Evolutionary conservation across 441 rosid species (phyloP).

Genomic region (Aleurites moluccanus): DNA sequence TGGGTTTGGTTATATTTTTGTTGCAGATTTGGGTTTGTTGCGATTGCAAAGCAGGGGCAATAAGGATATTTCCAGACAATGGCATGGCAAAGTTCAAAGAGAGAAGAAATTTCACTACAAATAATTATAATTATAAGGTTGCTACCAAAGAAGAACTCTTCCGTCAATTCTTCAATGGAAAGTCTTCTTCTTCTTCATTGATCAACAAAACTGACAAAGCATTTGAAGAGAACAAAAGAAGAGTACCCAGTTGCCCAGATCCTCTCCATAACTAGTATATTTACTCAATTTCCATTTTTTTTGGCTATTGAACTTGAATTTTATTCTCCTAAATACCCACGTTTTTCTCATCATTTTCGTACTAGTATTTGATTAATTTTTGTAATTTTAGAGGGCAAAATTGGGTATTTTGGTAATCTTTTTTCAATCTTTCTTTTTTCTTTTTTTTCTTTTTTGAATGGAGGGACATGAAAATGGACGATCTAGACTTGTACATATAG

Average conservation of each 20-base stretch:
- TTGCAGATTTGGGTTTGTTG: conserved; percentile 47
- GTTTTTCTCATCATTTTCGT: conserved; percentile 42
- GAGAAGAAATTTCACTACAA: not conserved
- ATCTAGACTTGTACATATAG: conserved; percentile 33
- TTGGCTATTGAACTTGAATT: conserved; percentile 1
- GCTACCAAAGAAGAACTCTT: conserved; percentile 32
- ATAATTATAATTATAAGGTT: not conserved
- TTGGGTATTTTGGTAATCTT: conserved; percentile 51
- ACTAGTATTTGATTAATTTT: conserved; percentile 2
- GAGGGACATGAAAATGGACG: conserved; percentile 16
- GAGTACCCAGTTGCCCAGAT: conserved; percentile 91
- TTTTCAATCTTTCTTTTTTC: not conserved
- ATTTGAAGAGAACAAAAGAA: conserved; percentile 57
- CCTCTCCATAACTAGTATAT: conserved; percentile 77
- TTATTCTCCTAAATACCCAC: conserved; percentile 66
- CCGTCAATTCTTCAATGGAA: conserved; percentile 45
- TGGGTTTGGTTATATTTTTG: conserved; percentile 27
- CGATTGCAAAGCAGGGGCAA: conserved; percentile 49
- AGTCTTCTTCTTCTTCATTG: conserved; percentile 23
- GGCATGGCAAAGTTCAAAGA: conserved; percentile 3
- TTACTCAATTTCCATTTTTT: conserved; percentile 11
- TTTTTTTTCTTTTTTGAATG: conserved; percentile 4
- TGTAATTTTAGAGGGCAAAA: conserved; percentile 38
- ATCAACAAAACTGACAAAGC: conserved; percentile 40
- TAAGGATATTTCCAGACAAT: conserved; percentile 37